Percentiles rank a stretch among this genome's conserved stretches.
These are phyloP conservation scores for Pleurostoma richardsiae DNA, from an alignment of 2,329 filamentous ascomycete species.

Conservation along the genomic window DNA sequence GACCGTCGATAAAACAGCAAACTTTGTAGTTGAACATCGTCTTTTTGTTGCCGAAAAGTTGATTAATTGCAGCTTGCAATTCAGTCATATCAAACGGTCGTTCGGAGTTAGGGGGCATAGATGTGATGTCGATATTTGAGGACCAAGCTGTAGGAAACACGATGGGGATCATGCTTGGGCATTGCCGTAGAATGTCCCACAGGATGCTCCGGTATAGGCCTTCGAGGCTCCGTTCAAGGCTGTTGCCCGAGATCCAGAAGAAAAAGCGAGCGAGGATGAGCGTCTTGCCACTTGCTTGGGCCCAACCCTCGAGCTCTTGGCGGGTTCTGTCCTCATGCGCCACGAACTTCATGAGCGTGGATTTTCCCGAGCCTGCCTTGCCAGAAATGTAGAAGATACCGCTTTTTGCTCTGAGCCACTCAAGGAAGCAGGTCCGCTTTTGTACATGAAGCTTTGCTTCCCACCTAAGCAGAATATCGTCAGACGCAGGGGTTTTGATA, in stretches of 20 bases:
- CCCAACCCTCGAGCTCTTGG: conserved; percentile 1
- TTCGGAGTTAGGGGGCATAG: no score
- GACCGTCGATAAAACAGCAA: background rate
- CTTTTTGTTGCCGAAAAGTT: background rate
- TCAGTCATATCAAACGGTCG: background rate
- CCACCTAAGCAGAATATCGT: no score
- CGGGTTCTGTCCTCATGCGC: background rate
- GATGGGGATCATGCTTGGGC: conserved; percentile 8
- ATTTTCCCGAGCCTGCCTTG: conserved; percentile 7
- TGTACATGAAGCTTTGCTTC: no score
- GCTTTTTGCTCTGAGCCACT: background rate
- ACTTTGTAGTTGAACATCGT: background rate
- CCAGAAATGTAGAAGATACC: conserved; percentile 1
- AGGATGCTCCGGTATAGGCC: conserved; percentile 12
- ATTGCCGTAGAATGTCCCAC: conserved; percentile 10
- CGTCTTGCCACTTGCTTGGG: background rate
- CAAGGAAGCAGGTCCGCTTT: background rate
- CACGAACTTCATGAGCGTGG: conserved; percentile 5
- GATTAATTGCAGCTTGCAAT: background rate
- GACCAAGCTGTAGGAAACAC: conserved; percentile 8
- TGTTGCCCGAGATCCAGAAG: conserved; percentile 10
- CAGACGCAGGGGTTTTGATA: no score
- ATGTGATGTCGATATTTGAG: background rate
- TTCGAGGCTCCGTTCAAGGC: conserved; percentile 9
- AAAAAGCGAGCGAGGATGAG: conserved; percentile 6